Percentiles rank a stretch among this genome's conserved stretches.
phyloP scores from a whole-genome alignment of 164 flowering plant species.

The Vitis rotundifolia region DNA sequence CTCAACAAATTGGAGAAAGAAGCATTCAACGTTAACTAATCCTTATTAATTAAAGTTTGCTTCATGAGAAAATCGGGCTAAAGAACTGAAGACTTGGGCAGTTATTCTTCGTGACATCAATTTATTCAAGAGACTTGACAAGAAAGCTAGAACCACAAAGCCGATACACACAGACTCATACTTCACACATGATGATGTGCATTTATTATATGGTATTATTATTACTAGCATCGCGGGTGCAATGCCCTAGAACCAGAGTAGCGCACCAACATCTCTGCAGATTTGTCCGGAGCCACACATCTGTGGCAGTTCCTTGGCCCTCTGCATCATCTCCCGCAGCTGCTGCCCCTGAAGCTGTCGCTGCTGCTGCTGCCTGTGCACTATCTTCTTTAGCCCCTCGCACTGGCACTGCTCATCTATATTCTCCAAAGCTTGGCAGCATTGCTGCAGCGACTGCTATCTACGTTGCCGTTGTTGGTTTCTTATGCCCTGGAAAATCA shows the following conservation, averaged over 20 bases:
- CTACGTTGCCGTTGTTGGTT: not conserved
- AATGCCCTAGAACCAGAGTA: not conserved
- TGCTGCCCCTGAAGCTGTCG: not conserved
- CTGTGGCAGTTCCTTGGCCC: not conserved
- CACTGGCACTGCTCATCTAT: not conserved
- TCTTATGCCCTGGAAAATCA: not conserved
- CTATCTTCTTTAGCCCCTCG: not conserved
- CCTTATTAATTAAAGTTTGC: too few species aligned
- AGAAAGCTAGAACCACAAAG: too few species aligned
- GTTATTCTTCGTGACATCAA: too few species aligned
- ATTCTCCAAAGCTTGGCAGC: conserved; percentile 9
- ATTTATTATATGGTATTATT: too few species aligned
- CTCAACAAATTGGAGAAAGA: too few species aligned
- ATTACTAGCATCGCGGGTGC: too few species aligned
- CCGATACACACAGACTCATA: too few species aligned
- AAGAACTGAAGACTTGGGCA: too few species aligned
- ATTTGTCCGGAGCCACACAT: not conserved
- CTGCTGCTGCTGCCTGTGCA: not conserved
- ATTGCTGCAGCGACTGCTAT: not conserved
- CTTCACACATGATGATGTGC: too few species aligned
- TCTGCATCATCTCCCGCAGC: not conserved
- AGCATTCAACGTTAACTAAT: too few species aligned
- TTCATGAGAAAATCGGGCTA: too few species aligned
- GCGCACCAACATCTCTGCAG: not conserved
- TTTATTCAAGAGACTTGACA: too few species aligned